These are phyloP conservation scores for Cercophora newfieldiana DNA, from an alignment of 495 filamentous ascomycete species.

Conservation along the genomic window DNA sequence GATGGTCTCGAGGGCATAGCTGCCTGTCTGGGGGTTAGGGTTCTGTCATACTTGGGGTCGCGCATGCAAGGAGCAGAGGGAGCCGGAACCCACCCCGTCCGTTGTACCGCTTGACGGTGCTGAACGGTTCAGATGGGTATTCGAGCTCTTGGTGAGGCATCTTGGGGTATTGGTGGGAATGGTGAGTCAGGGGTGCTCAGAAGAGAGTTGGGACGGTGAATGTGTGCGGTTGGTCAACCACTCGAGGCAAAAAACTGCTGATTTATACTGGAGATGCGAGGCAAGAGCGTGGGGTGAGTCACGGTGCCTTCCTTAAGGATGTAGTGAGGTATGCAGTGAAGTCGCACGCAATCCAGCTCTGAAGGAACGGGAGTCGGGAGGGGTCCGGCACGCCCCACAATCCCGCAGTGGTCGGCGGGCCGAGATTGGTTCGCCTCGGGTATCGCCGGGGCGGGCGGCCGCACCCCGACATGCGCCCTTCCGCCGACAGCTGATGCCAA, in stretches of 20 bases:
- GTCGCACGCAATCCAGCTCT: background rate
- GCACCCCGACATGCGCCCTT: background rate
- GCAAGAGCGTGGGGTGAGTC: background rate
- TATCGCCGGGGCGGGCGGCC: background rate
- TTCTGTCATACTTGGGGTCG: constrained; percentile 5
- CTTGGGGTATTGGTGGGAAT: constrained; percentile 20
- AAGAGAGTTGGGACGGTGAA: background rate
- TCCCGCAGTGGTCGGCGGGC: background rate
- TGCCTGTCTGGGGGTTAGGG: constrained; percentile 47
- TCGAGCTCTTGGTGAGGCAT: constrained; percentile 56
- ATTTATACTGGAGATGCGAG: background rate
- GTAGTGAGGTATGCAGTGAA: background rate
- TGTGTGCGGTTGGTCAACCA: background rate
- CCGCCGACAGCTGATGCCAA: background rate
- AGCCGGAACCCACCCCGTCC: constrained; percentile 55
- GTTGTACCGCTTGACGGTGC: constrained; percentile 72
- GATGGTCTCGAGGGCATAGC: constrained; percentile 74
- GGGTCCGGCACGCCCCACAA: background rate
- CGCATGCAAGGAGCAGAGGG: background rate
- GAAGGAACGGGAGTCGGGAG: background rate
- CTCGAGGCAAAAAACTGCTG: background rate
- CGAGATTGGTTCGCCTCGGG: background rate
- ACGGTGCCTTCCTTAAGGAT: background rate
- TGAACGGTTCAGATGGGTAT: constrained; percentile 66
- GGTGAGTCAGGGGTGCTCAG: background rate